Base-by-base conservation (phyloP, 2,329 filamentous ascomycete genomes). In the Sporothrix luriei region DNA sequence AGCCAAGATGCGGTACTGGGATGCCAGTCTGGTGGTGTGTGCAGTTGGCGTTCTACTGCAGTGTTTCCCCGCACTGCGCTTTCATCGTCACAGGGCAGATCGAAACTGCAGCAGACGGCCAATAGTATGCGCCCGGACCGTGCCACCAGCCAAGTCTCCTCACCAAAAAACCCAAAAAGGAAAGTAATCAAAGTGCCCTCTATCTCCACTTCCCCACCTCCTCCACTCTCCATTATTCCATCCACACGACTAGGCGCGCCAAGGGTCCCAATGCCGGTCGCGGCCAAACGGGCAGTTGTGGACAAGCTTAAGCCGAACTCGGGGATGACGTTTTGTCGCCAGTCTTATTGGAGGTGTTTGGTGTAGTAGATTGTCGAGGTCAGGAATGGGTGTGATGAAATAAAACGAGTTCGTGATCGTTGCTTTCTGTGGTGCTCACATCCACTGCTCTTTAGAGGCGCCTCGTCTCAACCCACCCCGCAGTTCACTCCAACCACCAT, bases 121-220 rank as follows among this genome's bases (percentile, higher is more conserved):
- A 38, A 33, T 38, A 38, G 9, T 11, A 5, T 4, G 26, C 26
- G 33, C 2, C 11, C 57, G 57, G 57, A 62, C 21, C 57, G 57
- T 62, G 16, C 57, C 57, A 62, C 57, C 19, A 38, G 21, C 14
- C 7, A 14, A 43, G 54, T 46, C 48, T 49, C 49, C 57, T 55
- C 48, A n/a, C 16, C 68, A 43, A 16, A 43, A 40, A 10, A 40
- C 5, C 38, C 38, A 33, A 65, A 69, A 43, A 11, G 59, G 61
- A 69, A 69, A 48, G 68, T 33, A 69, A 67, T 29, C 54, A 67
- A 70, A 70, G 51, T 38, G 14, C 24, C 40, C 16, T n/a, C n/a
- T 19, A 1, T 5, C 40, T 43, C 55, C 29, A 46, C 40, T 40
- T 55, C 43, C 38, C 55, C 33, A 43, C 21, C 48, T 52, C 19